Conservation (phyloP, 1,284 basidiomycete genomes). For the Rhizopogon parksii region DNA sequence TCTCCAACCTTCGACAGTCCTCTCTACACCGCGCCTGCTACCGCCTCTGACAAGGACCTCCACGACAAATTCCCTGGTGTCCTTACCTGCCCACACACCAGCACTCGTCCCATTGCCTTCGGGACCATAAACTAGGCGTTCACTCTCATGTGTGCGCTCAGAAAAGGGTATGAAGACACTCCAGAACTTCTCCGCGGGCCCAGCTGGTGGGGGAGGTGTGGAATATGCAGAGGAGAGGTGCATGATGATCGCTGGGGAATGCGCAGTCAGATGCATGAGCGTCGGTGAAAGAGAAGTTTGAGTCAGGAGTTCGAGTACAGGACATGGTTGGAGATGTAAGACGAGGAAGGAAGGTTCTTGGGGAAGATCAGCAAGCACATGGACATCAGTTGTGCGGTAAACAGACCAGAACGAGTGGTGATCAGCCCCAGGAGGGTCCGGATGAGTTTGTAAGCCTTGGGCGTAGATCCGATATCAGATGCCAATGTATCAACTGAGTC, state of each 20-base stretch:
- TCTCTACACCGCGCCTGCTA: slow-evolving; percentile 49
- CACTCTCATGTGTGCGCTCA: slow-evolving; percentile 52
- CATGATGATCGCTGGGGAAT: slow-evolving; percentile 56
- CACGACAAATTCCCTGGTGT: slow-evolving; percentile 44
- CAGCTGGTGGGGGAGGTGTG: slow-evolving; percentile 57
- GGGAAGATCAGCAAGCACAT: slow-evolving; percentile 5
- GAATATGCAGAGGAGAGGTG: slow-evolving; percentile 65
- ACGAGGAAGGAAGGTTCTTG: slow-evolving; percentile 61
- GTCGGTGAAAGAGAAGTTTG: slow-evolving; percentile 61
- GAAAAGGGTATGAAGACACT: slow-evolving; percentile 61
- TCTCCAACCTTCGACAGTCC: slow-evolving; percentile 61
- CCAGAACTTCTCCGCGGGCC: slow-evolving; percentile 67
- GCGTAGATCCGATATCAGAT: slow-evolving; percentile 48
- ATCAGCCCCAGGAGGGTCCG: slow-evolving; percentile 38
- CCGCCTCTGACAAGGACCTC: slow-evolving; percentile 53
- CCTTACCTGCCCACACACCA: slow-evolving; percentile 16
- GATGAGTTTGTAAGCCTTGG: slow-evolving; percentile 48
- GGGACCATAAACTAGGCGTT: slow-evolving; percentile 52
- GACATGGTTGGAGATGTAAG: slow-evolving; percentile 51
- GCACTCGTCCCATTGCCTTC: slow-evolving; percentile 45
- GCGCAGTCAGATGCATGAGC: slow-evolving; percentile 58
- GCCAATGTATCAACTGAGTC: slow-evolving; percentile 63
- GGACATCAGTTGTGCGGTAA: slow-evolving; percentile 4
- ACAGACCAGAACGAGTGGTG: slow-evolving; percentile 41
- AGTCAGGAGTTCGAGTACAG: slow-evolving; percentile 49